Conservation (phyloP, 2,329 filamentous ascomycete genomes). For the Paraphoma sp. region DNA sequence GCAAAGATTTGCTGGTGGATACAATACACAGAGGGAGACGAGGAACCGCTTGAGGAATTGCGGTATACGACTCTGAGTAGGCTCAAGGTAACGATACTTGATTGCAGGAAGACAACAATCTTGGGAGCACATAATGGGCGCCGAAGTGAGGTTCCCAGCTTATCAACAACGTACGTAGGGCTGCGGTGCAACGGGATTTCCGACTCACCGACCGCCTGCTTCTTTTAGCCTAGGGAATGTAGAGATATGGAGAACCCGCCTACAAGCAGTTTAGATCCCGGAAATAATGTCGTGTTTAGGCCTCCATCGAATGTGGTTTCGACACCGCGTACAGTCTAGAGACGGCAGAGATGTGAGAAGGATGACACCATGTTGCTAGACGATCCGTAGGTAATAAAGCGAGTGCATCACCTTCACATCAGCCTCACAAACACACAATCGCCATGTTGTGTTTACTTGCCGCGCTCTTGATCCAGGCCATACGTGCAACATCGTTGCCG, state of each 20-base stretch:
- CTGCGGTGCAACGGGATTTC: neutral
- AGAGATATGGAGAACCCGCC: neutral
- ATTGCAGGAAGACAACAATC: neutral
- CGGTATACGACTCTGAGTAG: too few relatives aligned
- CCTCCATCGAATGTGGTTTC: too few relatives aligned
- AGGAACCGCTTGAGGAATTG: too few relatives aligned
- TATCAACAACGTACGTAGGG: too few relatives aligned
- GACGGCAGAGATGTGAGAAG: neutral
- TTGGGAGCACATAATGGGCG: neutral
- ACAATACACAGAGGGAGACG: too few relatives aligned
- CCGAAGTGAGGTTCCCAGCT: too few relatives aligned
- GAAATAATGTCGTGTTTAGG: neutral
- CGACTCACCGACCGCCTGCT: neutral
- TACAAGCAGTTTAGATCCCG: neutral
- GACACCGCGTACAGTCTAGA: neutral
- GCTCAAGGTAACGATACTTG: too few relatives aligned
- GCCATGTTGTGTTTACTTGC: neutral
- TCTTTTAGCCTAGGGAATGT: neutral
- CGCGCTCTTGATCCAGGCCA: neutral
- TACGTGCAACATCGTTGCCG: conserved; percentile 6
- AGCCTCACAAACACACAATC: neutral
- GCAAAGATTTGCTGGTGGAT: too few relatives aligned
- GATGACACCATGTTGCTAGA: neutral
- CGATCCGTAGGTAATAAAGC: neutral
- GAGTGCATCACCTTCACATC: neutral